Evolutionary conservation across 129 eudicot species (phyloP).

Genomic region (Chrysanthemum seticuspe): DNA sequence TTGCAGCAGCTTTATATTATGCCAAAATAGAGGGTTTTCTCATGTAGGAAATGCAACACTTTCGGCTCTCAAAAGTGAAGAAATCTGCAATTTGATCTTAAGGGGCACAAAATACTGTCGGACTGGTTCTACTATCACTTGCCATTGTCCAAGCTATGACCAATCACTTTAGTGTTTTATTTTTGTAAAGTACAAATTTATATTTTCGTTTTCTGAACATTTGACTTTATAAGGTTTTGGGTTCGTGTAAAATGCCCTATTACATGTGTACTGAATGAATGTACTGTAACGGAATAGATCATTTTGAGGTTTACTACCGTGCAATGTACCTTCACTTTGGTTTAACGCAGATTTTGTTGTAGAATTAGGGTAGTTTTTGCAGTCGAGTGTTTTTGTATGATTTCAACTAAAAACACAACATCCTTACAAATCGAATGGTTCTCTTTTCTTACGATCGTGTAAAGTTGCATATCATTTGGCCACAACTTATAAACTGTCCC

Average conservation of each 20-base stretch:
- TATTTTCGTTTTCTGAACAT: neutral
- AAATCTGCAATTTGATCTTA: neutral
- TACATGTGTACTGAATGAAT: neutral
- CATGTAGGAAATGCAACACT: neutral
- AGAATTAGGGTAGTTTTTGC: too few relatives aligned
- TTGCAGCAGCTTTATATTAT: constrained; percentile 51
- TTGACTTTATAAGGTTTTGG: neutral
- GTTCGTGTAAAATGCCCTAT: neutral
- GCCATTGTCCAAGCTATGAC: neutral
- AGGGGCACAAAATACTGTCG: neutral
- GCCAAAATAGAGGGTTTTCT: constrained; percentile 37
- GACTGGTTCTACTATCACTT: neutral
- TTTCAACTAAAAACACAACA: too few relatives aligned
- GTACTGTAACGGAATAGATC: too few relatives aligned
- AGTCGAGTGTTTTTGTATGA: too few relatives aligned
- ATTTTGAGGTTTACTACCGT: too few relatives aligned
- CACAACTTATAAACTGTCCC: too few relatives aligned
- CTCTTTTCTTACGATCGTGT: too few relatives aligned
- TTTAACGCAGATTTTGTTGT: too few relatives aligned
- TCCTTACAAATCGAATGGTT: too few relatives aligned
- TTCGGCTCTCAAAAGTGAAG: neutral
- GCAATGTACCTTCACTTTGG: too few relatives aligned
- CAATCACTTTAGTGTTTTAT: neutral
- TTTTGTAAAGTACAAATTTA: neutral
- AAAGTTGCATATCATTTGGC: too few relatives aligned